phyloP scores from a whole-genome alignment of 495 filamentous ascomycete genomes.

The Pyronema domesticum region DNA sequence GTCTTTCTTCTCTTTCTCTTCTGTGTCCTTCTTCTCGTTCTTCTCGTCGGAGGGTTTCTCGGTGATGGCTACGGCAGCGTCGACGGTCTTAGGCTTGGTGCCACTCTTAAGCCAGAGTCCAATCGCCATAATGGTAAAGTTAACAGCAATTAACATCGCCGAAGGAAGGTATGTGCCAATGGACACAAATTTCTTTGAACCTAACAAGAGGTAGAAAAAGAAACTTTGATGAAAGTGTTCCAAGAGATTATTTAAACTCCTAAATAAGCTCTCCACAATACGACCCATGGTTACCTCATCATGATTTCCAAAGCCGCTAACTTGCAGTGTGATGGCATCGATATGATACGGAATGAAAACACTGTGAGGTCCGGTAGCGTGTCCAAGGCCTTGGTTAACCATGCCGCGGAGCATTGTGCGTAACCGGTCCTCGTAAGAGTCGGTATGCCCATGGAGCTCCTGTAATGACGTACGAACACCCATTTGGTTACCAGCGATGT shows the following conservation, averaged over 20 bases:
- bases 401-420: constrained; percentile 85
- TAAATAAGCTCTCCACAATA: constrained; percentile 70
- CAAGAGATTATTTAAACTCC: constrained; percentile 85
- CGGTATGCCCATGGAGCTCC: constrained; percentile 67
- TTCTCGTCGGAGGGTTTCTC: constrained; percentile 1
- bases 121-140: constrained; percentile 91
- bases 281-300: constrained; percentile 92
- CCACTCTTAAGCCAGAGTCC: constrained; percentile 81
- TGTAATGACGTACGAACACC: constrained; percentile 67
- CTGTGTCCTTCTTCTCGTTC: constrained; percentile 15
- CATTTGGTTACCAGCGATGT: constrained; percentile 81
- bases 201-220: constrained; percentile 95
- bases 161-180: constrained; percentile 95
- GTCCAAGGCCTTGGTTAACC: constrained; percentile 75
- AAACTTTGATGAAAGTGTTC: constrained; percentile 98
- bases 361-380: constrained; percentile 81
- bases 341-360: constrained; percentile 96
- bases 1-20: constrained; percentile 10
- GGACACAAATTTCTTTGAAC: constrained; percentile 78
- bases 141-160: constrained; percentile 85
- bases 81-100: constrained; percentile 17
- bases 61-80: not conserved
- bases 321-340: constrained; percentile 83
- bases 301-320: constrained; percentile 80
- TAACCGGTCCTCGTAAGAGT: constrained; percentile 66